Evolutionary conservation across 495 filamentous ascomycete species (phyloP).

Genomic region (Trypethelium eluteriae): DNA sequence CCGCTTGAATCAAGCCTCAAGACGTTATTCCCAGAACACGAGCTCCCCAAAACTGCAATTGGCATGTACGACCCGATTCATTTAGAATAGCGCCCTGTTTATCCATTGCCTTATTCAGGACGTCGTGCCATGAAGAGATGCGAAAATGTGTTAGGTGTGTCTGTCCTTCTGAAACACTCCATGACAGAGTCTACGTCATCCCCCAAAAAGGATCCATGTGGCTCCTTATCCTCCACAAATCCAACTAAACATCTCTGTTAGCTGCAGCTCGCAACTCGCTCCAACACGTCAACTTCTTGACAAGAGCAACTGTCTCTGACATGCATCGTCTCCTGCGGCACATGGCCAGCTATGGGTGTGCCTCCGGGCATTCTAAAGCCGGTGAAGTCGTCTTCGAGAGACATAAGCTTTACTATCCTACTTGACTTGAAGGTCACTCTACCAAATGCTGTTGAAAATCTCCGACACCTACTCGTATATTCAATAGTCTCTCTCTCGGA

Average conservation of each 20-base stretch:
- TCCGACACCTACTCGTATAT: background rate
- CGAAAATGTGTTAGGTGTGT: too few relatives aligned
- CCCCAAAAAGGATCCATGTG: background rate
- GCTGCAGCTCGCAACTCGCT: background rate
- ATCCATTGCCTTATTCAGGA: too few relatives aligned
- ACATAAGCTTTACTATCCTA: background rate
- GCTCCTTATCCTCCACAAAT: background rate
- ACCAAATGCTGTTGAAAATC: background rate
- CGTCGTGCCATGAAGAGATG: too few relatives aligned
- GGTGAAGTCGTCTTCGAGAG: background rate
- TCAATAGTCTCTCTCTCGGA: background rate
- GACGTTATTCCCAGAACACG: too few relatives aligned
- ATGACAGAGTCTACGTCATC: conserved; percentile 5
- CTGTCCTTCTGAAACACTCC: background rate
- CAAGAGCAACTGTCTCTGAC: background rate
- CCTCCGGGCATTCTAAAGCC: background rate
- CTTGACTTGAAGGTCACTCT: background rate
- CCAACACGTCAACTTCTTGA: background rate
- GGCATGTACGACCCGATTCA: too few relatives aligned
- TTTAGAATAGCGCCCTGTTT: too few relatives aligned
- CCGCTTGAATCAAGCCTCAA: too few relatives aligned
- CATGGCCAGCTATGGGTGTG: background rate
- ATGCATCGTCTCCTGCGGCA: background rate
- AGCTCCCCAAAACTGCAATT: too few relatives aligned
- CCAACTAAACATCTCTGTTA: background rate